These are phyloP conservation scores for Diaporthe vaccinii DNA, from an alignment of 2,329 filamentous ascomycete species.

Conservation along the genomic window DNA sequence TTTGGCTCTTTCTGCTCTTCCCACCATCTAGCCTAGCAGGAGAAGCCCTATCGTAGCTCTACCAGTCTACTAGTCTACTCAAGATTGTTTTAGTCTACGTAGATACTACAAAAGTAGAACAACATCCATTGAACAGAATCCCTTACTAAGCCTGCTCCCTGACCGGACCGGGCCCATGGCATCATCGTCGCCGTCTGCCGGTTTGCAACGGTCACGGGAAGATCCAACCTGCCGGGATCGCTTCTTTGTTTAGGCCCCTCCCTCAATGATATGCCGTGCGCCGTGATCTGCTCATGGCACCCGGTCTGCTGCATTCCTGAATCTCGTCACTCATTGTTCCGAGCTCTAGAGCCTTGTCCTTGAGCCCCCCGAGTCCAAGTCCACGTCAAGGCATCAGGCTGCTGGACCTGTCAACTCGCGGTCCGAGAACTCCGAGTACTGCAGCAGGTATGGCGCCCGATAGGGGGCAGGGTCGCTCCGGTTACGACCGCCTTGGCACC, in stretches of 20 bases:
- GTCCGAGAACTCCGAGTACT: neutral
- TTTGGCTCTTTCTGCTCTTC: neutral
- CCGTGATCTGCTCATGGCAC: conserved; percentile 10
- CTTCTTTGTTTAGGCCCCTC: neutral
- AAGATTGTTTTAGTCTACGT: neutral
- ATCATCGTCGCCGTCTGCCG: conserved; percentile 31
- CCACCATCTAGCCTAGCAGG: neutral
- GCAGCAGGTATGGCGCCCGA: conserved; percentile 37
- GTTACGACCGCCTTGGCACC: neutral
- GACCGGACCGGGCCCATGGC: conserved; percentile 28
- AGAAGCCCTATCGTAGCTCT: neutral
- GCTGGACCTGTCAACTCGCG: conserved; percentile 1
- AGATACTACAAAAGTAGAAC: neutral
- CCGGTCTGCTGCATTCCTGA: neutral
- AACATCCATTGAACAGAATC: neutral
- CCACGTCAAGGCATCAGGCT: neutral
- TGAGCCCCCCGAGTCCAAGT: neutral
- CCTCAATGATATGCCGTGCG: neutral
- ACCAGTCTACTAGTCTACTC: neutral
- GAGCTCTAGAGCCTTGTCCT: neutral
- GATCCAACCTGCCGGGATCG: conserved; percentile 21
- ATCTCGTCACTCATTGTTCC: neutral
- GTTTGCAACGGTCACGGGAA: conserved; percentile 20
- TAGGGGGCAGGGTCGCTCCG: conserved; percentile 28
- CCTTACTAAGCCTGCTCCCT: conserved; percentile 7